phyloP scores from a whole-genome alignment of 2,329 filamentous ascomycete species.

The Xylariaceae sp. region DNA sequence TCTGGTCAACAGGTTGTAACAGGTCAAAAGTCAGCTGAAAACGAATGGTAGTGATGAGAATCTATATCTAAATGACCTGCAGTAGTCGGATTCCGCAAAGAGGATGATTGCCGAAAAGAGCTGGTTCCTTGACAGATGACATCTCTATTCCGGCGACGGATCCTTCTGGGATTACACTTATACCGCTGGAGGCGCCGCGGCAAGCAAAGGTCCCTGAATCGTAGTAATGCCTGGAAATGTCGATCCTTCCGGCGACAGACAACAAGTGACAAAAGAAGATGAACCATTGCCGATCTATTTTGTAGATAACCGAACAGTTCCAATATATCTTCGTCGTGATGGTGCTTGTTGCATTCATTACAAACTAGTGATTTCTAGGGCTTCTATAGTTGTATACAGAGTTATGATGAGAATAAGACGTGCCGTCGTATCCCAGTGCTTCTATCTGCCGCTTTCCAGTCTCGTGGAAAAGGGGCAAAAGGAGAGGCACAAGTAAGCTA shows the following conservation, averaged over 20 bases:
- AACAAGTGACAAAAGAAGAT: background rate
- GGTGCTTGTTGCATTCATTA: background rate
- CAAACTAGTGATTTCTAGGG: no score
- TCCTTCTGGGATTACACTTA: background rate
- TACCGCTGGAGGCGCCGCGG: conserved; percentile 5
- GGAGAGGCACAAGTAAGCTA: background rate
- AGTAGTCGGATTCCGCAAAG: conserved; percentile 22
- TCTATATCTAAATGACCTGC: conserved; percentile 14
- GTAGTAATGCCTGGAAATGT: background rate
- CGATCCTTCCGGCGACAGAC: background rate
- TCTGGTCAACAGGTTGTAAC: no score
- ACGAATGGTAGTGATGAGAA: no score
- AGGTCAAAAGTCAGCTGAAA: no score
- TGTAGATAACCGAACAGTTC: no score
- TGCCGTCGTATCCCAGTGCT: background rate
- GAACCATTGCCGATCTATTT: no score
- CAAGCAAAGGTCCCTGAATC: background rate
- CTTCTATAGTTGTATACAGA: no score
- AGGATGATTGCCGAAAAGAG: conserved; percentile 3
- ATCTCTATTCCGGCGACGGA: background rate
- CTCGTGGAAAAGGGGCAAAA: conserved; percentile 6
- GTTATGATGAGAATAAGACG: background rate
- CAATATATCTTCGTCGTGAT: background rate
- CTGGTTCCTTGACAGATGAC: background rate
- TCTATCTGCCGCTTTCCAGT: no score